Evolutionary conservation across 495 filamentous ascomycete species (phyloP).

Genomic region (Penicillium robsamsonii): DNA sequence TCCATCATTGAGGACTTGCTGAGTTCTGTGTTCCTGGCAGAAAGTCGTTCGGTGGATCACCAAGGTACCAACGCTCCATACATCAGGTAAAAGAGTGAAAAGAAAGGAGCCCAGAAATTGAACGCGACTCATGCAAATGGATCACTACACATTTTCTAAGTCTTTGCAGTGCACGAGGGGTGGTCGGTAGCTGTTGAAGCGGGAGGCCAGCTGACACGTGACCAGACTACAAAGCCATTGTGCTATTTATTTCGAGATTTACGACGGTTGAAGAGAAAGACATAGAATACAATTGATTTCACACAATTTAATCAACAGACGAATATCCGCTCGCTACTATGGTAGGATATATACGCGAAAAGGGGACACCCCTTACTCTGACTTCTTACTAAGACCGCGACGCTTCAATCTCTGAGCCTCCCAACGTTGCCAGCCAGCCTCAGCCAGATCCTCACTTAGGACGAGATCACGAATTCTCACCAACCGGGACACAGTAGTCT

Average conservation of each 20-base stretch:
- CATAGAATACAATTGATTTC: background rate
- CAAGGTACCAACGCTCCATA: slow-evolving; percentile 8
- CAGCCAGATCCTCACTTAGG: slow-evolving; percentile 83
- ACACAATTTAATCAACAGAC: background rate
- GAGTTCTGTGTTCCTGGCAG: slow-evolving; percentile 5
- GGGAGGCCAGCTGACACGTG: slow-evolving; percentile 4
- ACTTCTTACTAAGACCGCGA: slow-evolving; percentile 31
- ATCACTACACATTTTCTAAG: slow-evolving; percentile 1
- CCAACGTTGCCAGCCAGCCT: slow-evolving; percentile 94
- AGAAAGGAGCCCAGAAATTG: background rate
- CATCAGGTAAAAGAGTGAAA: slow-evolving; percentile 14
- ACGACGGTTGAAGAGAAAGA: background rate
- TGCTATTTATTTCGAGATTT: background rate
- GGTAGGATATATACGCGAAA: background rate
- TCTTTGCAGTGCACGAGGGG: background rate
- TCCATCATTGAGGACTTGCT: slow-evolving; percentile 31
- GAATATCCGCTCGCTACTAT: background rate
- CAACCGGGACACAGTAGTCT: slow-evolving; percentile 61
- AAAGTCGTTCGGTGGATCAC: slow-evolving; percentile 10
- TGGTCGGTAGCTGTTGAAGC: slow-evolving; percentile 4
- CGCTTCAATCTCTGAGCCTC: slow-evolving; percentile 50
- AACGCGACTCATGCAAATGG: background rate
- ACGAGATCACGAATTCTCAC: slow-evolving; percentile 79
- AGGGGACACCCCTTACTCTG: slow-evolving; percentile 21
- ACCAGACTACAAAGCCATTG: background rate